phyloP scores from a whole-genome alignment of 208 protist species.

The Borovskyia barvae region DNA sequence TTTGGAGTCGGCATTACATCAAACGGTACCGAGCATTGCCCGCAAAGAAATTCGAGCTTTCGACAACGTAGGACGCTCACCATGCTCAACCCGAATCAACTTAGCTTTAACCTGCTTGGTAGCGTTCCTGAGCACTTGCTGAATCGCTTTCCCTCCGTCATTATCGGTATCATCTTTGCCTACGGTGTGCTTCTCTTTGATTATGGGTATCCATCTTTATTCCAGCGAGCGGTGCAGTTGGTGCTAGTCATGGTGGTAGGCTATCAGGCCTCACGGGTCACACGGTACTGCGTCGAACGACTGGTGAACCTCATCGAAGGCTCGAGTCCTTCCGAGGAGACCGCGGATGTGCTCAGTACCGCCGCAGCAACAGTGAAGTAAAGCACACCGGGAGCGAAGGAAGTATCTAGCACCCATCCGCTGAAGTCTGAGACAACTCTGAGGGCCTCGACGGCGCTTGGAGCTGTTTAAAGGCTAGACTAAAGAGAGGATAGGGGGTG shows the following conservation, averaged over 20 bases:
- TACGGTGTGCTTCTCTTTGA: slow-evolving; percentile 55
- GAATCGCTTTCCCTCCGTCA: slow-evolving; percentile 38
- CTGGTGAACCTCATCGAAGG: slow-evolving; percentile 14
- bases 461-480: no score
- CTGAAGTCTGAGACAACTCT: no score
- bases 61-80: no score
- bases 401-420: no score
- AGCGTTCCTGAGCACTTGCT: slow-evolving; percentile 52
- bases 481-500: no score
- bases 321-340: neutral
- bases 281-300: slow-evolving; percentile 26
- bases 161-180: slow-evolving; percentile 54
- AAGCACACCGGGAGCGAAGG: no score
- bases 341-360: neutral
- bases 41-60: no score
- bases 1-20: no score
- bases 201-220: slow-evolving; percentile 36
- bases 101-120: slow-evolving; percentile 24
- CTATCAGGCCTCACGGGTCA: slow-evolving; percentile 17
- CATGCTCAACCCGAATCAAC: slow-evolving; percentile 32
- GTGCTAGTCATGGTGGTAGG: slow-evolving; percentile 17
- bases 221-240: slow-evolving; percentile 38
- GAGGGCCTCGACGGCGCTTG: no score
- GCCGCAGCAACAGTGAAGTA: no score
- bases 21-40: no score